Evolutionary conservation across 345 rosid genomes (phyloP).

Genomic region (Gossypium rotundifolium): DNA sequence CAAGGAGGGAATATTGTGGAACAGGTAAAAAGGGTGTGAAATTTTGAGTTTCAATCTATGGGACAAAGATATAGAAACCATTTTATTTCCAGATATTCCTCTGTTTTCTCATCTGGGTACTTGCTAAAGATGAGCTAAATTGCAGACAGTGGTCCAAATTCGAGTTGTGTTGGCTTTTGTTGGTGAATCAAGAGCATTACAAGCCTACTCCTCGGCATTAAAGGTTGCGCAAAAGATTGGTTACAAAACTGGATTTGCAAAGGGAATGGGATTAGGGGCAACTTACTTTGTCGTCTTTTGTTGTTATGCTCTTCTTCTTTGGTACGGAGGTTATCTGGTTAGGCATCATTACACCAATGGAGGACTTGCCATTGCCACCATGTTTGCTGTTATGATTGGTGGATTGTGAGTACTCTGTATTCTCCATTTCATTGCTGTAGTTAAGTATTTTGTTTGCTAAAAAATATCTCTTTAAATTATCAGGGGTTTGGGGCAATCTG

Average conservation of each 20-base stretch:
- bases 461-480: conserved; percentile 4
- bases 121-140: conserved; percentile 20
- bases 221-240: conserved; percentile 72
- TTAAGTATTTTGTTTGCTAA: not conserved
- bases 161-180: conserved; percentile 80
- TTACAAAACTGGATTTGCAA: conserved; percentile 76
- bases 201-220: conserved; percentile 75
- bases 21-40: conserved; percentile 44
- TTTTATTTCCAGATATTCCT: not conserved
- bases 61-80: not conserved
- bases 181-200: conserved; percentile 82
- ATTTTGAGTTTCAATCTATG: not conserved
- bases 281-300: conserved; percentile 96
- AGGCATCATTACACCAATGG: conserved; percentile 90
- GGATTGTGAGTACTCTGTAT: conserved; percentile 65
- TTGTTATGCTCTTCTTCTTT: conserved; percentile 84
- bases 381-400: conserved; percentile 97
- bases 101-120: conserved; percentile 26
- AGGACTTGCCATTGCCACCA: conserved; percentile 90
- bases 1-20: conserved; percentile 91
- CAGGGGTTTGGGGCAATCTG: conserved; percentile 90
- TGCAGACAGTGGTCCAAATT: conserved; percentile 88
- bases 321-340: conserved; percentile 94
- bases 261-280: conserved; percentile 94
- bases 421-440: not conserved